Base-by-base conservation (phyloP, 768 basidiomycete species). In the Collybia sp. region DNA sequence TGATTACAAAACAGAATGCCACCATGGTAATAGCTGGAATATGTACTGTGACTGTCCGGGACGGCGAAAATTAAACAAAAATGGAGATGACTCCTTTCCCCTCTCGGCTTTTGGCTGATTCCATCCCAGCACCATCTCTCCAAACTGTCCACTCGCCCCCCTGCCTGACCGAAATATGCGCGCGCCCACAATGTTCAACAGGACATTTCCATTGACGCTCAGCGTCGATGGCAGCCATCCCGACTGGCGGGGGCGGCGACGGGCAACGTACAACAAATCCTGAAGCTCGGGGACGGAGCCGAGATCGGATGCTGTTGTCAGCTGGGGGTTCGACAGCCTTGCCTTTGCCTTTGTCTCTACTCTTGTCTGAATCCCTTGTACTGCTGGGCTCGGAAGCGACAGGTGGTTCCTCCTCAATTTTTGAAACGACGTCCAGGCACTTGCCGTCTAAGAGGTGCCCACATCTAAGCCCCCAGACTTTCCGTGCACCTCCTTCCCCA, bases 371-470 rank as follows among this genome's bases (percentile, higher is more conserved):
- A 25, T 8, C 42, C 12, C 33, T 9, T 35, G n/a, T 42, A 12
- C 46, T 45, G 18, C 51, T 50, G 37, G 42, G 45, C 12, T 55
- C 53, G 11, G 36, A 43, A 1, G n/a, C 40, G 25, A 13, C 35
- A 15, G 8, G 16, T 19, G 42, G 15, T 32, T 40, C 2, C n/a
- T n/a, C 30, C 31, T 11, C 39, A 2, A 30, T 16, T 31, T 33
- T 31, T 46, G 25, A 80, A 41, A 90, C 53, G 51, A 73, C 68
- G 49, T 73, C 73, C 1, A 84, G 62, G 53, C 88, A 91, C 59
- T 83, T 86, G 41, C 85, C 88, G 52, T 90, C 88, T 0, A 90
- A 71, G 54, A 91, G 61, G 57, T 91, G 88, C 0, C 88, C 88
- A 43, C 88, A 91, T 34, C 84, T 69, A 49, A 91, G 63, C 1